Conservation (phyloP, 2,329 filamentous ascomycete species). For the Neofusicoccum sp. region DNA sequence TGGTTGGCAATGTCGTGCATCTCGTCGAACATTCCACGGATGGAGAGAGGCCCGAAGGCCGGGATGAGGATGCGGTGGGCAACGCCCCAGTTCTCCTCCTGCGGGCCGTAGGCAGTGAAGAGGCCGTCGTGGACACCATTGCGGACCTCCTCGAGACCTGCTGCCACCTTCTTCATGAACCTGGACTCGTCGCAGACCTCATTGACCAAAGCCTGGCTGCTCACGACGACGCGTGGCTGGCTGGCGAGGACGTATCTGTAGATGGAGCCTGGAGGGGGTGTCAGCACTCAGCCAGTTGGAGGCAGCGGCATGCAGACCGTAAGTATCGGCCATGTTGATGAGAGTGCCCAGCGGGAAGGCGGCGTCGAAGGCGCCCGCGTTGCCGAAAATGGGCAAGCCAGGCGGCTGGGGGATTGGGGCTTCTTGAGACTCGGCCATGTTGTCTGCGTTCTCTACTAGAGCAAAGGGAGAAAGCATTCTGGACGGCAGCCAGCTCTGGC, state of each 20-base stretch:
- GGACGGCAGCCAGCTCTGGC: neutral
- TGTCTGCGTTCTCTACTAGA: constrained; percentile 1
- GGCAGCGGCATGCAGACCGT: constrained; percentile 53
- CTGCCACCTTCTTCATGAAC: constrained; percentile 36
- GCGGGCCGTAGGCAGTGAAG: constrained; percentile 43
- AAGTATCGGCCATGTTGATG: constrained; percentile 62
- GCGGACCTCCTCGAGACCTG: constrained; percentile 35
- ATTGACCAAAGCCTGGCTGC: constrained; percentile 38
- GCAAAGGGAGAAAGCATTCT: constrained; percentile 18
- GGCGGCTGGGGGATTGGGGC: constrained; percentile 64
- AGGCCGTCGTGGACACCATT: constrained; percentile 44
- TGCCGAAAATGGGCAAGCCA: constrained; percentile 67
- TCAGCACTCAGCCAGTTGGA: neutral
- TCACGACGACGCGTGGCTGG: constrained; percentile 33
- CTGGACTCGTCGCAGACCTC: constrained; percentile 44
- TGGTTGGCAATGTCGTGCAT: constrained; percentile 64
- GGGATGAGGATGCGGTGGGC: constrained; percentile 68
- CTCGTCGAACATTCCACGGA: constrained; percentile 66
- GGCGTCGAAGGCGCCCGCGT: constrained; percentile 64
- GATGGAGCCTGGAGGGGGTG: constrained; percentile 30
- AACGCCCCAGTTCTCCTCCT: constrained; percentile 49
- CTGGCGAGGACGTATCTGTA: constrained; percentile 37
- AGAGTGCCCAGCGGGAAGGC: constrained; percentile 61
- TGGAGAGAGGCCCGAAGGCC: constrained; percentile 69
- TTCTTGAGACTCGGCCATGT: constrained; percentile 12